phyloP scores from a whole-genome alignment of 192 early-diverging fungal species.

The Linnemannia hyalina region DNA sequence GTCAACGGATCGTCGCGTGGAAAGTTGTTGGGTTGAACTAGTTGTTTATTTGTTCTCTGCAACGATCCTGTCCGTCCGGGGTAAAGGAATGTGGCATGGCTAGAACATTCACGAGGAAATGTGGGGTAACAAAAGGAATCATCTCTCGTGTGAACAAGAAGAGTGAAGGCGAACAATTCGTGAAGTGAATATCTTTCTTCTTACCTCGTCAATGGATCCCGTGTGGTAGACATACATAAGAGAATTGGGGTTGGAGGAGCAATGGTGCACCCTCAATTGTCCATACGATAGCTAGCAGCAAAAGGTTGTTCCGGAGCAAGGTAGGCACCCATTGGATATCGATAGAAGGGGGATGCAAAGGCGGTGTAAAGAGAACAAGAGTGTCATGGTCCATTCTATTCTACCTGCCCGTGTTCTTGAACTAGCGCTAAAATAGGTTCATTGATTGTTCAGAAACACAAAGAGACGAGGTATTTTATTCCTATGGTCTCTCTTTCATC shows the following conservation, averaged over 20 bases:
- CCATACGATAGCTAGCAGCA: too few species aligned
- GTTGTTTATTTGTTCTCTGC: not conserved
- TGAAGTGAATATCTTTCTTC: not conserved
- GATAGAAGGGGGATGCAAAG: too few species aligned
- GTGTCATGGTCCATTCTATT: not conserved
- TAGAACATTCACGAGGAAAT: conserved; percentile 7
- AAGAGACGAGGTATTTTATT: not conserved
- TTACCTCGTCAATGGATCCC: not conserved
- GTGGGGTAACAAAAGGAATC: not conserved
- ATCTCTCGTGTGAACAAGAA: not conserved
- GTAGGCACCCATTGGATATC: too few species aligned
- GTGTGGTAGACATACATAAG: too few species aligned
- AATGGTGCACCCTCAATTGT: too few species aligned
- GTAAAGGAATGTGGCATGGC: not conserved
- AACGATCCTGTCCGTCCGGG: not conserved
- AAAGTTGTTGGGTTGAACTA: not conserved
- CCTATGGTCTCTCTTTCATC: not conserved
- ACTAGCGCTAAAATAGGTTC: not conserved
- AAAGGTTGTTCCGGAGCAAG: too few species aligned
- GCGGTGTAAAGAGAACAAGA: too few species aligned
- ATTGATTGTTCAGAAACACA: not conserved
- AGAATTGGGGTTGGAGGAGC: too few species aligned
- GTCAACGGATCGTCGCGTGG: not conserved
- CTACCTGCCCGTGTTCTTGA: conserved; percentile 1
- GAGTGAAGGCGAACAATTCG: not conserved